Conservation (phyloP, 2,329 filamentous ascomycete species). For the Colletotrichum limetticola region DNA sequence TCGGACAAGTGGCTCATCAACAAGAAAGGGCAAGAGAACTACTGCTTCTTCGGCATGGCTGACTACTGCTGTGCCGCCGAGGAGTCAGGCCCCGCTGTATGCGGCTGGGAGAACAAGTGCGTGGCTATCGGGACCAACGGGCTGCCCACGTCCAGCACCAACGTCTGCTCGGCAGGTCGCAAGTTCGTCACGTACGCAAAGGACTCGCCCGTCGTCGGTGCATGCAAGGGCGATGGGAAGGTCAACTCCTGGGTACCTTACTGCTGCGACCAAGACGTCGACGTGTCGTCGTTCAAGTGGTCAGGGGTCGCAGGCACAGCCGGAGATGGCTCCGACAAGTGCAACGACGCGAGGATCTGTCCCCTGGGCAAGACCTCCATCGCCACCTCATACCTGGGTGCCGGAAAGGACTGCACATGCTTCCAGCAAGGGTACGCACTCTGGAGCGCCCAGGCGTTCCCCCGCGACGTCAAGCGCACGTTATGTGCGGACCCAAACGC, state of each 20-base stretch:
- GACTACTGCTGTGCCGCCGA: not conserved
- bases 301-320: not conserved
- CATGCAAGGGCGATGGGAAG: not conserved
- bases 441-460: no score
- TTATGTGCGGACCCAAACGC: not conserved
- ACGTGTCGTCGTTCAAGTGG: slow-evolving; percentile 1
- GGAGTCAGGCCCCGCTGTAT: not conserved
- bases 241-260: not conserved
- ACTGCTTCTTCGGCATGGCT: not conserved
- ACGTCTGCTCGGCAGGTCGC: not conserved
- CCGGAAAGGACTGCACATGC: not conserved
- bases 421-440: no score
- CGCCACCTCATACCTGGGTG: not conserved
- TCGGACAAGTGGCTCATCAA: not conserved
- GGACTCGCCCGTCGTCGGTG: not conserved
- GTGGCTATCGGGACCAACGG: not conserved
- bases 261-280: not conserved
- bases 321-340: not conserved
- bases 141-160: not conserved
- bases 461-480: not conserved
- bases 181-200: slow-evolving; percentile 1
- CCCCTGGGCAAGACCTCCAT: not conserved
- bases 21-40: not conserved
- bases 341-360: not conserved
- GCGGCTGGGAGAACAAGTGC: not conserved